Conservation (phyloP, 202 grass and related monocot species). For the Eragrostis tef region DNA sequence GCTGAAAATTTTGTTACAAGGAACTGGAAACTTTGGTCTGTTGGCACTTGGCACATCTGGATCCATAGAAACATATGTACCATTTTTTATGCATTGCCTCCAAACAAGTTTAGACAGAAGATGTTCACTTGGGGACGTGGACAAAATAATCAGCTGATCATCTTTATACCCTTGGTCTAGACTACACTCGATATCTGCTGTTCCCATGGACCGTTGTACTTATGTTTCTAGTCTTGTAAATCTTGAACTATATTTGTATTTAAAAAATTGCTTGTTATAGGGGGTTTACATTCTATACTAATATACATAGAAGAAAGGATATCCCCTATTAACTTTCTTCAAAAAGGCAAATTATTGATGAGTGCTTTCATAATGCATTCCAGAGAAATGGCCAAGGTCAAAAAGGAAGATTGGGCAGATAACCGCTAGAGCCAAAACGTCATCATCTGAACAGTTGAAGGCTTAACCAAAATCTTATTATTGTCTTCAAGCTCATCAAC, state of each 20-base stretch:
- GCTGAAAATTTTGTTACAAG: not conserved
- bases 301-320: not conserved
- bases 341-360: not conserved
- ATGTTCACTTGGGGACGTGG: too few species aligned
- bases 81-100: not conserved
- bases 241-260: not conserved
- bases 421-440: not conserved
- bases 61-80: not conserved
- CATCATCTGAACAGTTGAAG: slow-evolving; percentile 20
- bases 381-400: not conserved
- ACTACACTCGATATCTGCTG: not conserved
- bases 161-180: not conserved
- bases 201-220: not conserved
- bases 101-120: not conserved
- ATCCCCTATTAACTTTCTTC: not conserved
- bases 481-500: not conserved
- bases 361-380: not conserved
- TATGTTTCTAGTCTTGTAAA: not conserved
- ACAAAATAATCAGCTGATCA: not conserved
- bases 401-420: not conserved
- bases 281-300: too few species aligned
- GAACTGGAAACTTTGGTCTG: not conserved
- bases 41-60: slow-evolving; percentile 13
- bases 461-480: not conserved
- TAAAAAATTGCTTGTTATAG: not conserved